Evolutionary conservation across 306 rosid species (phyloP).

Genomic region (Rosa lucieae): DNA sequence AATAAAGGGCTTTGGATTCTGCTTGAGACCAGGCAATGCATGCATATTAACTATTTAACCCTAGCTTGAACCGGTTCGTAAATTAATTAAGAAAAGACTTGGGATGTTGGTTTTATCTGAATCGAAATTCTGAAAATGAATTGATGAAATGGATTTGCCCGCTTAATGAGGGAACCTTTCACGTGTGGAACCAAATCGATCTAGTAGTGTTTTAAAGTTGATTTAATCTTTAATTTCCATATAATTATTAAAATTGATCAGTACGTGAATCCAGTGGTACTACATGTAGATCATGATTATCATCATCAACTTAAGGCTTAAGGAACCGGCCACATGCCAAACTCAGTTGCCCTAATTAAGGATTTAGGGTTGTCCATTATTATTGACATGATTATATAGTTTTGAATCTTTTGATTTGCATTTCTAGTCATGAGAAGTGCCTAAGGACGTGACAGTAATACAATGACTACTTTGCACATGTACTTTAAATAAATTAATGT

Average conservation of each 20-base stretch:
- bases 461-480: not conserved
- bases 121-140: not conserved
- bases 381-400: not conserved
- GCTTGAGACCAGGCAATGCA: constrained; percentile 15
- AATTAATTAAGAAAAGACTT: not conserved
- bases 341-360: not conserved
- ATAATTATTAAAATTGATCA: too few relatives aligned
- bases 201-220: not conserved
- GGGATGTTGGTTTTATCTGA: constrained; percentile 14
- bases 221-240: not conserved
- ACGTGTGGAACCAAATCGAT: constrained; percentile 23
- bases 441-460: not conserved
- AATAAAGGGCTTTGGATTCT: constrained; percentile 29
- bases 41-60: not conserved
- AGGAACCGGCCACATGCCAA: constrained; percentile 9
- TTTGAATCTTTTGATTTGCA: not conserved
- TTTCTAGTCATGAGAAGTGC: not conserved
- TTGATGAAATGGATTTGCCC: constrained; percentile 11
- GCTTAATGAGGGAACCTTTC: constrained; percentile 10
- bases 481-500: not conserved
- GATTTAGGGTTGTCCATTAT: not conserved
- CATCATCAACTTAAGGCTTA: not conserved
- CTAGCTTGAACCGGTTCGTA: not conserved
- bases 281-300: not conserved
- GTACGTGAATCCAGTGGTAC: not conserved